Base-by-base conservation (phyloP, 148 eudicot species). In the Selenicereus undatus region DNA sequence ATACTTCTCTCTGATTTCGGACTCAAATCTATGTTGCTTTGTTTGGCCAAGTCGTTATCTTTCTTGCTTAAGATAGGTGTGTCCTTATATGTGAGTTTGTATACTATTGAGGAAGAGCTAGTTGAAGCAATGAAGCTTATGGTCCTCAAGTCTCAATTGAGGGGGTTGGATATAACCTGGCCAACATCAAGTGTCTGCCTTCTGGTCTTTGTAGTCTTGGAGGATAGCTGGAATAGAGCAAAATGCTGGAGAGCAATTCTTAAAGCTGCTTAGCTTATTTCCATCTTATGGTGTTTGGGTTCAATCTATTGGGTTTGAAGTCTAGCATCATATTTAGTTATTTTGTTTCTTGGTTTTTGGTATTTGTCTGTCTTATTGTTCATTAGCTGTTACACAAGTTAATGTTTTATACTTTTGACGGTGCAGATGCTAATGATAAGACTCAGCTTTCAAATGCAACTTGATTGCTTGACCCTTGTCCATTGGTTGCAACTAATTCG, bases 391-490 rank as follows among this genome's bases (percentile, higher is more conserved):
- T 66, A 9, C 3, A 17, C 58, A 56, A 42, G 7, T 70, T 32
- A 5, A 27, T 30, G 56, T 1, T 13, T 45, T 65, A 24, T n/a
- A 26, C 0, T 43, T 78, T 78, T 35, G 74, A 50, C 69, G 74
- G 5, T 78, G 76, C 97, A 95, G 99, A 88, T 92, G 89, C 82
- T 96, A 82, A 85, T 93, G 97, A 81, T 87, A 82, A 93, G 92
- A 85, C 89, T 93, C 77, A 88, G 91, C 85, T 87, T 78, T 73
- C 88, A 79, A 8, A 74, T 85, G 76, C 81, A 75, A 68, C 81
- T 84, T 76, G 84, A 90, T 43, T 52, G 81, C 81, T 73, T 83
- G 32, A 30, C 84, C 78, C 83, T 88, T 12, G 74, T 76, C 71
- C 82, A 77, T 36, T 91, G 97, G 97, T 79, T 93, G 82, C 79